A percentile compares a stretch with the other conserved stretches of the same genome.
These are phyloP conservation scores for Chaetomiaceae sp. DNA, from an alignment of 2,329 filamentous ascomycete species.

Conservation along the genomic window DNA sequence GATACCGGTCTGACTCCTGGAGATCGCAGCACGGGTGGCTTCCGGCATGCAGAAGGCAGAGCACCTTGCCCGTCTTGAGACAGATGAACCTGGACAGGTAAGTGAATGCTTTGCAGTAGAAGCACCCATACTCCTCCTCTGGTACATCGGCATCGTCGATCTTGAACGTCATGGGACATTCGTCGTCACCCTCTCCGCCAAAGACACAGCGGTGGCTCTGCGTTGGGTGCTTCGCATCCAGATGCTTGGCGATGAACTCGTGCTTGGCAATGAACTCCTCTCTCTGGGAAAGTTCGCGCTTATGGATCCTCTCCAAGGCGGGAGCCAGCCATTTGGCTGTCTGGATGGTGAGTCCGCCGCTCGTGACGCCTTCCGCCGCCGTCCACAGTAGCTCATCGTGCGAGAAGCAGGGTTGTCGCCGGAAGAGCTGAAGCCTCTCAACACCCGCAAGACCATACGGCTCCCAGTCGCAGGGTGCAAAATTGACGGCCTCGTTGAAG, in stretches of 20 bases:
- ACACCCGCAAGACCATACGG: conserved; percentile 84
- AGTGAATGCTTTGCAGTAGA: conserved; percentile 85
- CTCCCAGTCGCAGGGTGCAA: conserved; percentile 93
- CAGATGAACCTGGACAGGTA: conserved; percentile 91
- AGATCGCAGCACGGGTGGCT: conserved; percentile 74
- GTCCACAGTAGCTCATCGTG: conserved; percentile 94
- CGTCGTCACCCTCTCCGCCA: conserved; percentile 42
- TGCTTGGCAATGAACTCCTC: conserved; percentile 54
- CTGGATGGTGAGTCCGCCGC: conserved; percentile 64
- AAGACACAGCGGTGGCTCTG: conserved; percentile 52
- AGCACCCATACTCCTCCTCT: conserved; percentile 90
- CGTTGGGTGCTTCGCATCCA: conserved; percentile 53
- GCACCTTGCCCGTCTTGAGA: conserved; percentile 69
- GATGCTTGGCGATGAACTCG: conserved; percentile 24
- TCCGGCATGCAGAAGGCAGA: conserved; percentile 81
- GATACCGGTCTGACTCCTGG: conserved; percentile 61
- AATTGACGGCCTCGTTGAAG: conserved; percentile 98
- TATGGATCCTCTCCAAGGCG: conserved; percentile 72
- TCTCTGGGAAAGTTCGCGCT: conserved; percentile 67
- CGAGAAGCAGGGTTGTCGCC: conserved; percentile 92
- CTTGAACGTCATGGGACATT: conserved; percentile 58
- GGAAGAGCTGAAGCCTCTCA: conserved; percentile 77
- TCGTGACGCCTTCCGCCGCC: conserved; percentile 73
- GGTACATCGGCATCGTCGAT: conserved; percentile 69
- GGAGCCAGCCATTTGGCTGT: conserved; percentile 94